Percentiles rank a stretch among this genome's conserved stretches.
Conservation (phyloP, 345 rosid genomes). For the Rhodomyrtus tomentosa region DNA sequence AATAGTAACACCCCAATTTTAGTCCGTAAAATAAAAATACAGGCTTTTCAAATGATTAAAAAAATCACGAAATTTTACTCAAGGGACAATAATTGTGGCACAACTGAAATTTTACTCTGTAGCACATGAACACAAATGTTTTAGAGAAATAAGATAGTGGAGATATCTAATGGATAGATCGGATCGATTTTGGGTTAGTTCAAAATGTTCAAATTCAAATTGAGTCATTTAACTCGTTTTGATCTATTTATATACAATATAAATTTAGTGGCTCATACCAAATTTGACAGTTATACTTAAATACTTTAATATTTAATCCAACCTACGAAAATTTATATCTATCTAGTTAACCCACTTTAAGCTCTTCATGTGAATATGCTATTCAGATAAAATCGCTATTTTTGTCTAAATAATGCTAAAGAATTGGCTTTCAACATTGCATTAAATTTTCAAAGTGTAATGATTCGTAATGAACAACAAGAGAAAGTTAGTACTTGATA, state of each 20-base stretch:
- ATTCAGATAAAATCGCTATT: not conserved
- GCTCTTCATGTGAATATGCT: not conserved
- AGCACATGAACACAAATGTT: not conserved
- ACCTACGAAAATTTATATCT: not conserved
- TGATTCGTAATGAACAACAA: not conserved
- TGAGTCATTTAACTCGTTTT: not conserved
- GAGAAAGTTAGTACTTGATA: not conserved
- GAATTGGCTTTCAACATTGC: not conserved
- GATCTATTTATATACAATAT: not conserved
- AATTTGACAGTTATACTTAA: not conserved
- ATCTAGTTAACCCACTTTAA: not conserved
- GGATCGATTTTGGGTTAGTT: not conserved
- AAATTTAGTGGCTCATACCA: not conserved
- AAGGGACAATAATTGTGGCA: not conserved
- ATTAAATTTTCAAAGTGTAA: not conserved
- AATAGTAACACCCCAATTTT: not conserved
- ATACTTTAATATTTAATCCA: not conserved
- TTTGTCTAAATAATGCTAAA: not conserved
- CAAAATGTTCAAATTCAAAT: not conserved
- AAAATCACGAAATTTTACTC: not conserved
- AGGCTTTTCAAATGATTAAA: not conserved
- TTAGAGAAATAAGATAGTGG: not conserved
- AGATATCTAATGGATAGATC: not conserved
- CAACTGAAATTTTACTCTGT: too few relatives aligned
- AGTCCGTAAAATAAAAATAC: not conserved